Evolutionary conservation across 2,329 filamentous ascomycete genomes (phyloP), one percentile per base, ranked within the genome.

Genomic region (Pseudogymnoascus sp.): DNA sequence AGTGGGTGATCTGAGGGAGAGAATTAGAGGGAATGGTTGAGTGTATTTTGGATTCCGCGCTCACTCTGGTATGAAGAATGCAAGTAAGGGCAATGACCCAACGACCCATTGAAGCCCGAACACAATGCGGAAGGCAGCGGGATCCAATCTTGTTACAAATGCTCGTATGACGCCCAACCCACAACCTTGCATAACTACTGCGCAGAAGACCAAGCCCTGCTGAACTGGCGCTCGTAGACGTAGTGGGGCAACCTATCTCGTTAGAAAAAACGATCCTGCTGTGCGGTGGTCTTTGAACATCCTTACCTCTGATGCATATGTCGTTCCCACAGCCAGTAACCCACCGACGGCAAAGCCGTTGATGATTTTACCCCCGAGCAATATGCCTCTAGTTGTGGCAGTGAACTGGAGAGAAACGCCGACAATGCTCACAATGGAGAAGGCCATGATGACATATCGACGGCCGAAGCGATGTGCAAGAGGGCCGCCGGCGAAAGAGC

Each of bases 71-170:
- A 46, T n/a, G 4, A 46, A 46, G 12, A 46, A 46, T 23, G 42
- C 42, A n/a, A 46, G 42, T 14, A 46, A 25, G 25, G 42, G 42
- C 25, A 46, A 46, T 14, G 42, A 46, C 12, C 42, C 42, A n/a
- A 46, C 42, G 8, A 40, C 64, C 67, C 67, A 68, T 59, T 68
- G 67, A 43, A 68, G 61, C n/a, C 65, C 67, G 56, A 68, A 68
- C 12, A 68, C 67, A 3, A 60, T 56, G 34, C 64, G 56, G 53
- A 65, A 68, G 1, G 67, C 64, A 16, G 40, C 16, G n/a, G 62
- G 46, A 2, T 62, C 64, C 25, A 66, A 61, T 37, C 65, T 60
- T 2, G 67, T 63, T 5, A 68, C 64, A 40, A 63, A 68, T 49
- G 63, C 63, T 8, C 67, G 60, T 43, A 68, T 60, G 16, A 67